A percentile compares a stretch with the other conserved stretches of the same genome.
Conservation (phyloP, 1,284 basidiomycete species). For the Fomitiporia mediterranea region DNA sequence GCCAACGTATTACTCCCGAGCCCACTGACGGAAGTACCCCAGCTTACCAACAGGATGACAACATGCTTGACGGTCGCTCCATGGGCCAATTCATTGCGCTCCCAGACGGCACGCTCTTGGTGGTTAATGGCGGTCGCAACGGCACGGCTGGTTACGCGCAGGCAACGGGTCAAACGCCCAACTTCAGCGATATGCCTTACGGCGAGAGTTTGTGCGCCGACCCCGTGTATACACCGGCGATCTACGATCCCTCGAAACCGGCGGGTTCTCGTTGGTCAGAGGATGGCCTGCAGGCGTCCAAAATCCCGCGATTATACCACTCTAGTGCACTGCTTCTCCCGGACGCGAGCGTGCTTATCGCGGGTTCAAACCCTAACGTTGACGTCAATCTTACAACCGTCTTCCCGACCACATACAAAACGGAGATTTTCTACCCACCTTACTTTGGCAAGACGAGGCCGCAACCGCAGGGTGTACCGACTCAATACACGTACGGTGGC, state of each 20-base stretch:
- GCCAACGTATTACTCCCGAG: slow-evolving; percentile 77
- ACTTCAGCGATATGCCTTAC: slow-evolving; percentile 49
- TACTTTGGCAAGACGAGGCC: slow-evolving; percentile 82
- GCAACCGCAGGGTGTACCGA: slow-evolving; percentile 65
- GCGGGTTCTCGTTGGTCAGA: slow-evolving; percentile 71
- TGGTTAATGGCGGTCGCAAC: slow-evolving; percentile 76
- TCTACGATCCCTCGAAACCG: slow-evolving; percentile 70
- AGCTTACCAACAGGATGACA: slow-evolving; percentile 64
- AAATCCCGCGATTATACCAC: slow-evolving; percentile 80
- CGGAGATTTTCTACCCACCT: slow-evolving; percentile 84
- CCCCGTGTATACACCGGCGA: slow-evolving; percentile 65
- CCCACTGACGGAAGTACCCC: slow-evolving; percentile 56
- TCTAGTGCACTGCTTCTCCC: slow-evolving; percentile 86
- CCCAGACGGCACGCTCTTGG: slow-evolving; percentile 68
- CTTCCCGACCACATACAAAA: slow-evolving; percentile 83
- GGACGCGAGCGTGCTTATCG: slow-evolving; percentile 82
- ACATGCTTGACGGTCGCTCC: slow-evolving; percentile 66
- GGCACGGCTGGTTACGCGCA: slow-evolving; percentile 71
- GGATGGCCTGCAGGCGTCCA: slow-evolving; percentile 54
- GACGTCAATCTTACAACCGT: slow-evolving; percentile 67
- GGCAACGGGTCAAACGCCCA: slow-evolving; percentile 44
- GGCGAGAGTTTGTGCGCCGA: slow-evolving; percentile 61
- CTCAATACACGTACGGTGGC: slow-evolving; percentile 82
- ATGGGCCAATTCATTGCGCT: slow-evolving; percentile 88
- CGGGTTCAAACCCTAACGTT: slow-evolving; percentile 91